A percentile compares a stretch with the other conserved stretches of the same genome.
These are phyloP conservation scores for Elsinoe ampelina DNA, from an alignment of 2,329 filamentous ascomycete species.

Conservation along the genomic window DNA sequence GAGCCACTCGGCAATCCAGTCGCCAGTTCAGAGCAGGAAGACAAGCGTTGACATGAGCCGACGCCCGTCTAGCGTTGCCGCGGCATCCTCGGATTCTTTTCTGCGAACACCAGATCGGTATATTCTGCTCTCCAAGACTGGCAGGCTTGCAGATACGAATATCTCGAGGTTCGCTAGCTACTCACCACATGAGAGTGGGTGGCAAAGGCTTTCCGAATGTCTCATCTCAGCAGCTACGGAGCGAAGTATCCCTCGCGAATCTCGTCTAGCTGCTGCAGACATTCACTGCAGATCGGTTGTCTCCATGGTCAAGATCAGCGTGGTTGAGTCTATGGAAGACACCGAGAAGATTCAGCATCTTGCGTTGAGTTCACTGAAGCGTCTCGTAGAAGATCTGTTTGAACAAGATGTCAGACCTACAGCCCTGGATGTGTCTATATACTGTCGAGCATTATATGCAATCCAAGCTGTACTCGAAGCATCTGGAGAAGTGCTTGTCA, in stretches of 20 bases:
- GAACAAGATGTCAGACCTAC: conserved; percentile 22
- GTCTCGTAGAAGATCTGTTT: conserved; percentile 35
- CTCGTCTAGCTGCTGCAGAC: conserved; percentile 41
- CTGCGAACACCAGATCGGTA: conserved; percentile 36
- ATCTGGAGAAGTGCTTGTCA: conserved; percentile 72
- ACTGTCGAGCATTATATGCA: conserved; percentile 61
- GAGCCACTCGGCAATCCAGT: conserved; percentile 10
- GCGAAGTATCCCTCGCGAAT: conserved; percentile 30
- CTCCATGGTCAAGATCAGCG: conserved; percentile 43
- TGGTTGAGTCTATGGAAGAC: conserved; percentile 37
- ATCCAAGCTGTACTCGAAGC: conserved; percentile 68
- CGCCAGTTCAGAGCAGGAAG: conserved; percentile 17
- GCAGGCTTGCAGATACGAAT: conserved; percentile 37
- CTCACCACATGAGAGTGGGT: conserved; percentile 61
- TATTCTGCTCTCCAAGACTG: conserved; percentile 41
- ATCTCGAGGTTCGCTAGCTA: conserved; percentile 56
- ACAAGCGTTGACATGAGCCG: conserved; percentile 19
- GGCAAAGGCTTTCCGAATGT: conserved; percentile 55
- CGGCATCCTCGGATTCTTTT: conserved; percentile 31
- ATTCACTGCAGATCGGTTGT: conserved; percentile 40
- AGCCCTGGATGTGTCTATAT: conserved; percentile 43
- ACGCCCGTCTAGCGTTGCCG: conserved; percentile 36
- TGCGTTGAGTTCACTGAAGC: conserved; percentile 31
- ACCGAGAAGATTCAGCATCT: conserved; percentile 24
- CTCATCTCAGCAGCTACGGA: conserved; percentile 41